Percentiles rank a stretch among this genome's conserved stretches.
Conservation (phyloP, 768 basidiomycete genomes). For the Rhizopogon sp. region DNA sequence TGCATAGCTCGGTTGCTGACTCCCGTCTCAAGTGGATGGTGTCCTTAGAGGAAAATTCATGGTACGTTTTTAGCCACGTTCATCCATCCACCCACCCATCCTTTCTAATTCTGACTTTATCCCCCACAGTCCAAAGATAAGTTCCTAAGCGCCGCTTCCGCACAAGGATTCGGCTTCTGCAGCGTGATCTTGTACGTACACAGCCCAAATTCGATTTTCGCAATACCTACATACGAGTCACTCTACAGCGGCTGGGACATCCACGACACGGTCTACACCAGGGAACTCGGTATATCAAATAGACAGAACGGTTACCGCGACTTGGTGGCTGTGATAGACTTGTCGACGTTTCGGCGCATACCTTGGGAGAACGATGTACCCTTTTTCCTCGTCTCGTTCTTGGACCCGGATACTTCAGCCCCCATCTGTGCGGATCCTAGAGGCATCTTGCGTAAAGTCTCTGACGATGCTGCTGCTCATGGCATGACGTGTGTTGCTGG, state of each 20-base stretch:
- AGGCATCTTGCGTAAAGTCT: conserved; percentile 62
- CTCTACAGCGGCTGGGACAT: conserved; percentile 80
- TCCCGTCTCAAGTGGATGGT: conserved; percentile 67
- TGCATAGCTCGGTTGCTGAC: conserved; percentile 5
- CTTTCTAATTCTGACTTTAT: conserved; percentile 5
- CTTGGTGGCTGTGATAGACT: conserved; percentile 79
- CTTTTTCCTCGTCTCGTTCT: conserved; percentile 89
- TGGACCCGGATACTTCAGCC: conserved; percentile 78
- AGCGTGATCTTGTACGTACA: conserved; percentile 82
- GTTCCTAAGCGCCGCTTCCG: conserved; percentile 75
- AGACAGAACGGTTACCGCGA: conserved; percentile 90
- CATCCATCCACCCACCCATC: background rate
- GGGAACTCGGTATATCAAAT: conserved; percentile 88
- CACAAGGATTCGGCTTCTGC: conserved; percentile 90
- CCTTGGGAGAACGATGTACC: conserved; percentile 91
- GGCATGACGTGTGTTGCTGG: conserved; percentile 75
- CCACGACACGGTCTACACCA: conserved; percentile 80
- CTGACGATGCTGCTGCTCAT: conserved; percentile 40
- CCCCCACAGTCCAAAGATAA: conserved; percentile 76
- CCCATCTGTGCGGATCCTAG: conserved; percentile 84
- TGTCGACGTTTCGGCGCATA: conserved; percentile 82
- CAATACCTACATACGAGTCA: background rate
- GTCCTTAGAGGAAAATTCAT: conserved; percentile 93
- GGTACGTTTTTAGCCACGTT: conserved; percentile 35
- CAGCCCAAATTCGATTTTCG: background rate